Conservation (phyloP, 2,329 filamentous ascomycete genomes). For the Cercospora berteroae region DNA sequence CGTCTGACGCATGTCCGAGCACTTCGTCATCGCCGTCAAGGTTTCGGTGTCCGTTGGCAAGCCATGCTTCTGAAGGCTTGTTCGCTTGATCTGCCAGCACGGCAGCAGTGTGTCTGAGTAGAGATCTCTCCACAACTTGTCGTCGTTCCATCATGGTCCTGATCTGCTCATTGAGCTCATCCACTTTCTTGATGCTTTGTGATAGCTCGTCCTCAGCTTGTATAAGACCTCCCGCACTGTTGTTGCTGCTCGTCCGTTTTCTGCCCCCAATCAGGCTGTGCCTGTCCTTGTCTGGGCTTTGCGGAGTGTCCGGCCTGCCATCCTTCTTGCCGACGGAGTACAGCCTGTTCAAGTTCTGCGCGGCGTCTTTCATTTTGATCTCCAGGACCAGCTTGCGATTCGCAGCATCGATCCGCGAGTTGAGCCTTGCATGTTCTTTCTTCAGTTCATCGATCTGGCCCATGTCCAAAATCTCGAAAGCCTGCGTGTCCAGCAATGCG, state of each 20-base stretch:
- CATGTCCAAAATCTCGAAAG: constrained; percentile 81
- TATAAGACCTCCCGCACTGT: constrained; percentile 45
- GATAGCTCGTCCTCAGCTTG: constrained; percentile 72
- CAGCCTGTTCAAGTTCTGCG: constrained; percentile 78
- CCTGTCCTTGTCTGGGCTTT: constrained; percentile 52
- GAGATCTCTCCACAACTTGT: constrained; percentile 69
- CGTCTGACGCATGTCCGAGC: constrained; percentile 27
- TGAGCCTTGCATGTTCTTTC: constrained; percentile 73
- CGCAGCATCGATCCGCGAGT: constrained; percentile 75
- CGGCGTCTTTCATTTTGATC: constrained; percentile 90
- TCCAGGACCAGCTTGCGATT: constrained; percentile 83
- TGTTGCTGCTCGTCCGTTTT: constrained; percentile 38
- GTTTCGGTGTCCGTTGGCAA: constrained; percentile 20
- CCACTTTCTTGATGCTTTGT: constrained; percentile 74
- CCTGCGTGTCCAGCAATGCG: constrained; percentile 81
- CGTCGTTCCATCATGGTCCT: constrained; percentile 74
- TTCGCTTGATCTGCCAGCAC: constrained; percentile 75
- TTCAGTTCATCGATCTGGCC: constrained; percentile 91
- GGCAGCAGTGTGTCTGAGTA: constrained; percentile 88
- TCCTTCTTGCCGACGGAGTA: constrained; percentile 58
- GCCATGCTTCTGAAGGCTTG: constrained; percentile 15
- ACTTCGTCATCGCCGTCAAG: constrained; percentile 27
- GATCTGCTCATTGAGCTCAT: constrained; percentile 77
- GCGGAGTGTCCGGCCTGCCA: constrained; percentile 44
- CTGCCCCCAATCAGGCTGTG: constrained; percentile 45